A percentile compares a stretch with the other conserved stretches of the same genome.
phyloP scores from a whole-genome alignment of 805 yeast species.

The Candida schatavii region DNA sequence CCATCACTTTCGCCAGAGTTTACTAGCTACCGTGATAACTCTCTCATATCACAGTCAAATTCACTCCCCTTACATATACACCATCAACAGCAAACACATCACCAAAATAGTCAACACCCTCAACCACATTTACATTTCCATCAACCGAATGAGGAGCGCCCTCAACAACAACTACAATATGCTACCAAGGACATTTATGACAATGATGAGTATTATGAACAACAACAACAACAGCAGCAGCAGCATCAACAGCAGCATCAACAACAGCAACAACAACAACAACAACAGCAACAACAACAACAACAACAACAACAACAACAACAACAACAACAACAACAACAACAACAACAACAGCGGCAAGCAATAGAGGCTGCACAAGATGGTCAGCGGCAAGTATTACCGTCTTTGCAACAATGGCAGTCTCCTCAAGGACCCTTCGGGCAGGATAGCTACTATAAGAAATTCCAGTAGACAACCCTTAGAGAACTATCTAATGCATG shows the following conservation, averaged over 20 bases:
- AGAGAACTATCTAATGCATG: not conserved
- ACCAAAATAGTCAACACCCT: too few species aligned
- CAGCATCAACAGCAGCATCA: slow-evolving; percentile 1
- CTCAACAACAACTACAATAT: slow-evolving; percentile 2
- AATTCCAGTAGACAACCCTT: not conserved
- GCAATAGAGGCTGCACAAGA: not conserved
- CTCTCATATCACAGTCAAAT: too few species aligned
- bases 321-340: not conserved
- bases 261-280: slow-evolving; percentile 1
- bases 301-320: not conserved
- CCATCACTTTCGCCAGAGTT: too few species aligned
- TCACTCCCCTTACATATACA: too few species aligned
- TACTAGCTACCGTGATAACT: too few species aligned
- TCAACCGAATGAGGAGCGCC: too few species aligned
- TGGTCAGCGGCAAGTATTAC: not conserved
- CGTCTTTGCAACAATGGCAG: not conserved
- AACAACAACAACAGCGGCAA: not conserved
- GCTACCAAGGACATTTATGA: not conserved
- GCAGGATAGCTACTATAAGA: slow-evolving; percentile 1
- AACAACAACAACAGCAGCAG: not conserved
- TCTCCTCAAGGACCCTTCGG: not conserved
- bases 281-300: not conserved
- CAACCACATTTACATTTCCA: not conserved
- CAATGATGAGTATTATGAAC: too few species aligned
- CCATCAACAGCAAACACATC: too few species aligned